Evolutionary conservation across 495 filamentous ascomycete species (phyloP).

Genomic region (Friedmanniomyces simplex): DNA sequence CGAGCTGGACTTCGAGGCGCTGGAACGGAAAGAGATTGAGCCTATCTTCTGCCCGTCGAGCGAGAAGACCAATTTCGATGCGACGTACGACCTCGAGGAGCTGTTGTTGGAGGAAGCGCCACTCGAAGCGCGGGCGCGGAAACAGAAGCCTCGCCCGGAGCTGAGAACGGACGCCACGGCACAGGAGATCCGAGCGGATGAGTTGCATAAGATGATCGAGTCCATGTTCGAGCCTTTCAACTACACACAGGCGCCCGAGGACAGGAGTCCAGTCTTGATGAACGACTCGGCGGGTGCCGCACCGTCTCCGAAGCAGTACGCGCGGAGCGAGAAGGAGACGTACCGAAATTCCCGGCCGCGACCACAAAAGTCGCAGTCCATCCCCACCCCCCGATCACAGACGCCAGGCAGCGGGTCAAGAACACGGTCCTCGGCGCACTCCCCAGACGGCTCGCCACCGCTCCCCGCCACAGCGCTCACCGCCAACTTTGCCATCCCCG

Average conservation of each 20-base stretch:
- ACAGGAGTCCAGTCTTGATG: background rate
- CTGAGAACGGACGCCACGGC: constrained; percentile 90
- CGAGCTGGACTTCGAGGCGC: constrained; percentile 68
- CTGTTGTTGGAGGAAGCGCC: constrained; percentile 90
- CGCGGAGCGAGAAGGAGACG: constrained; percentile 7
- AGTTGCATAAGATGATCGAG: constrained; percentile 89
- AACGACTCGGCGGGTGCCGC: background rate
- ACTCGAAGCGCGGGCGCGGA: constrained; percentile 78
- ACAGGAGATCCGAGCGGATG: constrained; percentile 88
- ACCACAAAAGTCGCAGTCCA: constrained; percentile 8
- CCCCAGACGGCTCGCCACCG: constrained; percentile 31
- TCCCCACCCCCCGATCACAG: constrained; percentile 21
- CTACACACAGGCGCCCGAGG: constrained; percentile 49
- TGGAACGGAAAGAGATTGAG: constrained; percentile 82
- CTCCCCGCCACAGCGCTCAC: constrained; percentile 15
- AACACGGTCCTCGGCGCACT: constrained; percentile 30
- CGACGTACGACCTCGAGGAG: constrained; percentile 95
- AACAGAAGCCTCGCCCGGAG: constrained; percentile 85
- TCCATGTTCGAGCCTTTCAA: constrained; percentile 92
- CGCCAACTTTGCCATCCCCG: constrained; percentile 3
- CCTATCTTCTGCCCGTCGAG: constrained; percentile 86
- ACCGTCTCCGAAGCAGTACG: constrained; percentile 2
- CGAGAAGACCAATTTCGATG: constrained; percentile 98
- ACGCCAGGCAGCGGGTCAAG: constrained; percentile 11
- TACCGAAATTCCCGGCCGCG: background rate